These are phyloP conservation scores for Exophiala sp. DNA, from an alignment of 2,329 filamentous ascomycete genomes.

Conservation along the genomic window DNA sequence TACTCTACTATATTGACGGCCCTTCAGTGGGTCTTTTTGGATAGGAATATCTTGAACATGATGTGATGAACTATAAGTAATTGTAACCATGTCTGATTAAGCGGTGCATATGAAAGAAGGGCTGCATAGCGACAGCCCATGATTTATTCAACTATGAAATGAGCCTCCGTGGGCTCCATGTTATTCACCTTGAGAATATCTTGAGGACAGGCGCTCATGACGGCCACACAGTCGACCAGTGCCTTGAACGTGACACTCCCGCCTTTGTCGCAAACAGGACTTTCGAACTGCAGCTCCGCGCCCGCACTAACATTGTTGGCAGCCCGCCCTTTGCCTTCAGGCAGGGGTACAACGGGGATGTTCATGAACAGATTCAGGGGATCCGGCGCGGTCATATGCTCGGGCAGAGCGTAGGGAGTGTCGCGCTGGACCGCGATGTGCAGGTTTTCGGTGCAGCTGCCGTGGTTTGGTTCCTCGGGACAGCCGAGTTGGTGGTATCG, in stretches of 20 bases:
- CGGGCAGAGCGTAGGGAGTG: slow-evolving; percentile 23
- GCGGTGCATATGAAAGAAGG: background rate
- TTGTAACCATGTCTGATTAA: too few species aligned
- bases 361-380: slow-evolving; percentile 48
- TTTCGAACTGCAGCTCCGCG: slow-evolving; percentile 33
- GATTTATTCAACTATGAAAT: slow-evolving; percentile 24
- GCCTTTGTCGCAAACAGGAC: slow-evolving; percentile 35
- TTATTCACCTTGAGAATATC: slow-evolving; percentile 40
- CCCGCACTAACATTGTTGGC: slow-evolving; percentile 11
- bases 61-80: too few species aligned
- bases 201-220: slow-evolving; percentile 44
- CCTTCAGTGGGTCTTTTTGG: too few species aligned
- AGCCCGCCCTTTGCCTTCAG: background rate
- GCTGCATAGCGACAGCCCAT: background rate
- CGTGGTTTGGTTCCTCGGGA: slow-evolving; percentile 32
- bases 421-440: slow-evolving; percentile 32
- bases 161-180: slow-evolving; percentile 34
- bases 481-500: slow-evolving; percentile 39
- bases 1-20: background rate
- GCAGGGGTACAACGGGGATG: slow-evolving; percentile 31
- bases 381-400: slow-evolving; percentile 33
- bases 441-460: slow-evolving; percentile 42
- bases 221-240: slow-evolving; percentile 37
- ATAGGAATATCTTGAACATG: too few species aligned
- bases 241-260: slow-evolving; percentile 37